Evolutionary conservation across 306 rosid species (phyloP).

Genomic region (Casuarina glauca): DNA sequence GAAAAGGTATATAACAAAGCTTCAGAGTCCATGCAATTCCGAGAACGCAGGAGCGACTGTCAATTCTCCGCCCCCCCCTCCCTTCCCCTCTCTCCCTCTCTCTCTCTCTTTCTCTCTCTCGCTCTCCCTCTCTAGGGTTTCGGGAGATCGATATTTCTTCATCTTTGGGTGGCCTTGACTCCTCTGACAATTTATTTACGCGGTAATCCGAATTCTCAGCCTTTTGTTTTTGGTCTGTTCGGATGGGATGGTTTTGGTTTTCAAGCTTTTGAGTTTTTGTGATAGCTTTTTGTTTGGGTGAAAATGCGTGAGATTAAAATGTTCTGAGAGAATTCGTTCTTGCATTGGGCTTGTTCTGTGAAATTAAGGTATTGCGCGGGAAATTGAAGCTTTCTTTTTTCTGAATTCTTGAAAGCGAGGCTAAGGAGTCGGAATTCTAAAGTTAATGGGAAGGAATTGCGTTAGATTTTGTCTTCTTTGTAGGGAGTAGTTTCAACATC

Average conservation of each 20-base stretch:
- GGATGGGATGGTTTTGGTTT: neutral
- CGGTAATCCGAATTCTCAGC: conserved; percentile 58
- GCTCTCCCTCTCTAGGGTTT: conserved; percentile 39
- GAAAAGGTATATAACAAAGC: neutral
- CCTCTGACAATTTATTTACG: conserved; percentile 31
- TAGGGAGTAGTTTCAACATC: neutral
- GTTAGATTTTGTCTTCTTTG: neutral
- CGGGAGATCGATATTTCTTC: conserved; percentile 26
- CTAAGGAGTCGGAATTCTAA: conserved; percentile 3
- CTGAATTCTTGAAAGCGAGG: neutral
- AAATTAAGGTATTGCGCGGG: conserved; percentile 10
- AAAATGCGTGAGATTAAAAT: conserved; percentile 4
- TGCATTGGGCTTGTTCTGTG: neutral
- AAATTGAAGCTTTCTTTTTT: neutral
- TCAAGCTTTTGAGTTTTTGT: neutral
- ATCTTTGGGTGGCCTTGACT: neutral
- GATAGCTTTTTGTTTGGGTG: neutral
- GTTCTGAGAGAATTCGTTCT: neutral
- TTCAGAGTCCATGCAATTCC: conserved; percentile 12
- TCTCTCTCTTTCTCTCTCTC: conserved; percentile 13
- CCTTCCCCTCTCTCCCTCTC: conserved; percentile 15
- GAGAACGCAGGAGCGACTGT: conserved; percentile 34
- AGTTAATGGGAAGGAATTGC: neutral
- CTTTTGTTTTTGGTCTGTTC: neutral
- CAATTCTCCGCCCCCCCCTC: conserved; percentile 14